phyloP scores from a whole-genome alignment of 805 yeast species.

The Starmerella apis region DNA sequence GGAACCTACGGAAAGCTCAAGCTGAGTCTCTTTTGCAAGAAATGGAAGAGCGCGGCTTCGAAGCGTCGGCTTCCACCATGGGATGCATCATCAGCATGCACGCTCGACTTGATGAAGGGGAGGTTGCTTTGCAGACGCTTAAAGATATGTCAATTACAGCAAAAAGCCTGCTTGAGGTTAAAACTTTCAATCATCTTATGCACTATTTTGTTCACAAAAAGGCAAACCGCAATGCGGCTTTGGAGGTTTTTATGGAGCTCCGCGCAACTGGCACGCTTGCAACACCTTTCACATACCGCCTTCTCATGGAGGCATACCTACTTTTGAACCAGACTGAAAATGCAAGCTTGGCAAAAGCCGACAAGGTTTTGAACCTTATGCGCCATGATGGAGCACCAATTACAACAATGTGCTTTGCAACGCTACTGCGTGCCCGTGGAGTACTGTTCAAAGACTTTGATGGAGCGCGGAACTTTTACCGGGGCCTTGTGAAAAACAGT shows the following conservation, averaged over 20 bases:
- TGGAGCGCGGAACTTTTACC: slow-evolving; percentile 32
- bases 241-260: slow-evolving; percentile 29
- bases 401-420: slow-evolving; percentile 33
- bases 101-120: slow-evolving; percentile 7
- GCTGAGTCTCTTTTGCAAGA: slow-evolving; percentile 1
- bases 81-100: slow-evolving; percentile 17
- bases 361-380: slow-evolving; percentile 30
- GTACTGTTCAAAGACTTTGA: slow-evolving; percentile 30
- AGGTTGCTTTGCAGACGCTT: slow-evolving; percentile 11
- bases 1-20: slow-evolving; percentile 1
- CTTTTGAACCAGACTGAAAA: slow-evolving; percentile 29
- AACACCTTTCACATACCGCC: slow-evolving; percentile 34
- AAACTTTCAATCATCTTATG: slow-evolving; percentile 34
- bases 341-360: slow-evolving; percentile 31
- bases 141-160: slow-evolving; percentile 3
- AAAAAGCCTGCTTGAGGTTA: slow-evolving; percentile 13
- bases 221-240: slow-evolving; percentile 30
- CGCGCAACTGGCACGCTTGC: slow-evolving; percentile 28
- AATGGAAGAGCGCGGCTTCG: slow-evolving; percentile 7
- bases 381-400: slow-evolving; percentile 27
- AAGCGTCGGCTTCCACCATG: slow-evolving; percentile 5
- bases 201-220: slow-evolving; percentile 32
- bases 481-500: slow-evolving; percentile 26
- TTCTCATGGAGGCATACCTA: slow-evolving; percentile 33
- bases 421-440: slow-evolving; percentile 34